phyloP scores from a whole-genome alignment of 768 basidiomycete genomes.

The Exidia glandulosa region DNA sequence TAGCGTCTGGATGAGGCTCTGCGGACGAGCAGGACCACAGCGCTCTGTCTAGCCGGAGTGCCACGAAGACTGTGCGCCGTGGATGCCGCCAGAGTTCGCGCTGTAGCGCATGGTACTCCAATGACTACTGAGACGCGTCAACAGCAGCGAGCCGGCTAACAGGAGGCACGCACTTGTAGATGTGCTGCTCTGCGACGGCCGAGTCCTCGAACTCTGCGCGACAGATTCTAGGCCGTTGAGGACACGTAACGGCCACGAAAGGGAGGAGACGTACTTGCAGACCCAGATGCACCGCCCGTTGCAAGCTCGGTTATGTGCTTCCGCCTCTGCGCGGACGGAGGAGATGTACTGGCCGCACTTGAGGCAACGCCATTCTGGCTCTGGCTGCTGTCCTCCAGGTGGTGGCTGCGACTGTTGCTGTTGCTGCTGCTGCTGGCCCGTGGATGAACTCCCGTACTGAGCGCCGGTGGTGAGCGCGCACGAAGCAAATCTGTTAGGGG shows the following conservation, averaged over 20 bases:
- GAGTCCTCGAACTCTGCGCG: background rate
- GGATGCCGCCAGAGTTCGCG: background rate
- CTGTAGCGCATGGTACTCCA: background rate
- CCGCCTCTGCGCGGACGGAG: background rate
- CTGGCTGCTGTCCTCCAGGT: no score
- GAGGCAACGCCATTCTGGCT: background rate
- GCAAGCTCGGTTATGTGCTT: background rate
- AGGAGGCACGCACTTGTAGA: background rate
- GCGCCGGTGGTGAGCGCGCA: no score
- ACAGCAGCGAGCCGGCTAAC: background rate
- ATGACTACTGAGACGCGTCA: background rate
- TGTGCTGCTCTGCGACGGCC: background rate
- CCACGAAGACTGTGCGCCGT: no score
- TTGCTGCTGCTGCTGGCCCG: background rate
- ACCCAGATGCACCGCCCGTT: background rate
- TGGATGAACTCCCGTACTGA: no score
- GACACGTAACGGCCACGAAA: background rate
- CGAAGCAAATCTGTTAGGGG: no score
- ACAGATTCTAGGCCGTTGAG: background rate
- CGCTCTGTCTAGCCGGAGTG: no score
- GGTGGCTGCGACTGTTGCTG: no score
- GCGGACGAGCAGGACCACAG: no score
- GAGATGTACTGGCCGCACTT: background rate
- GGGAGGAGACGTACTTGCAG: background rate
- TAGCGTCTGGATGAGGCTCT: no score